phyloP scores from a whole-genome alignment of 305 asterid species.

The Ilex paraguariensis region DNA sequence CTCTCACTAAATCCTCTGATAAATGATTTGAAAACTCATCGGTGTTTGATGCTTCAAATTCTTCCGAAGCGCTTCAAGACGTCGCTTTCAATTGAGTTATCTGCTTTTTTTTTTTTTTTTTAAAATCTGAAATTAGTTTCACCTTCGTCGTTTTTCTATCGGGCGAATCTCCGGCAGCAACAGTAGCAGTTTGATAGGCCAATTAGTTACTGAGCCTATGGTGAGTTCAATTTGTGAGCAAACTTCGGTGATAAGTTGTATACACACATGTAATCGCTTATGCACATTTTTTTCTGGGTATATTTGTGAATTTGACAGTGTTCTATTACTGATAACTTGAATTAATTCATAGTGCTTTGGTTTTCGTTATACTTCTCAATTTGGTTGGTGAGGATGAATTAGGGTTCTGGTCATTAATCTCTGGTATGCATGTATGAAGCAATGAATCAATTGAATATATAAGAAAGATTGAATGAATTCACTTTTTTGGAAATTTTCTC shows the following conservation, averaged over 20 bases:
- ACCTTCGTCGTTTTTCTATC: too few relatives aligned
- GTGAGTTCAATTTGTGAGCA: not conserved
- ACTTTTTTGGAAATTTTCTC: constrained; percentile 1
- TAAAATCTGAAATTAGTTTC: too few relatives aligned
- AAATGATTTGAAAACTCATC: too few relatives aligned
- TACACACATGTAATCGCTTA: not conserved
- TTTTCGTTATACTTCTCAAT: not conserved
- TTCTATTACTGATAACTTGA: too few relatives aligned
- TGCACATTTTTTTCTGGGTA: not conserved
- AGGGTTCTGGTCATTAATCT: not conserved
- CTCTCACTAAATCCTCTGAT: too few relatives aligned
- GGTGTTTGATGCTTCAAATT: too few relatives aligned
- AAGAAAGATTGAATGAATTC: not conserved
- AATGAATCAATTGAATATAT: not conserved
- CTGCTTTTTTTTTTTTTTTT: too few relatives aligned
- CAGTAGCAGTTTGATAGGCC: not conserved
- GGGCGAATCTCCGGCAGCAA: not conserved
- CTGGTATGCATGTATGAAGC: not conserved
- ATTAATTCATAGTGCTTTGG: not conserved
- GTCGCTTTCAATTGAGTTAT: too few relatives aligned
- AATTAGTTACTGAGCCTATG: not conserved
- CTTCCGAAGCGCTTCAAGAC: too few relatives aligned
- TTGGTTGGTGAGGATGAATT: not conserved
- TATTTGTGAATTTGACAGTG: not conserved
- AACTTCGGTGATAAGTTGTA: not conserved